phyloP scores from a whole-genome alignment of 2,329 filamentous ascomycete species.

The Neofusicoccum kwambonambiense region DNA sequence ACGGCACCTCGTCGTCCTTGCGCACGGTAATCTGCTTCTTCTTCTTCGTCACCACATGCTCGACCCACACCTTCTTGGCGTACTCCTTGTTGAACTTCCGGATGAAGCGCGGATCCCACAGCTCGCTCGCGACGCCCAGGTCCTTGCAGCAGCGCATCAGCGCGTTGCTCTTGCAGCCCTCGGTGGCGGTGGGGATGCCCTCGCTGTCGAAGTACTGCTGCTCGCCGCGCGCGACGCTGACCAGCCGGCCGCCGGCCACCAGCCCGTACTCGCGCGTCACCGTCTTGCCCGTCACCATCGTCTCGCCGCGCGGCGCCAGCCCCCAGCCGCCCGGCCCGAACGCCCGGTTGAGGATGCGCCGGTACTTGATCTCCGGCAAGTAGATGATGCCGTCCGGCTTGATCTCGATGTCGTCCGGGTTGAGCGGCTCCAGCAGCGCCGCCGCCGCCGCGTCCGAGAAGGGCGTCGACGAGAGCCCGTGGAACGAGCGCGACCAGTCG shows the following conservation, averaged over 20 bases:
- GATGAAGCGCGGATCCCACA: constrained; percentile 95
- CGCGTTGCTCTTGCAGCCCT: constrained; percentile 97
- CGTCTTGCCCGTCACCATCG: constrained; percentile 76
- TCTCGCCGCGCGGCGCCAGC: constrained; percentile 80
- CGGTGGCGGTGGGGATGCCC: constrained; percentile 87
- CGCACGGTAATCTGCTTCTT: constrained; percentile 82
- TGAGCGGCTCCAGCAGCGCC: constrained; percentile 66
- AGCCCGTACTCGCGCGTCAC: constrained; percentile 92
- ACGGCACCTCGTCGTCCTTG: constrained; percentile 74
- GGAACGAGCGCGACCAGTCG: constrained; percentile 83
- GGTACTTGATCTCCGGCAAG: constrained; percentile 96
- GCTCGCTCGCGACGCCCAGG: constrained; percentile 86
- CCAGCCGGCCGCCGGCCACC: constrained; percentile 81
- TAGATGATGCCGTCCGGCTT: constrained; percentile 98
- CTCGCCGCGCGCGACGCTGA: constrained; percentile 85
- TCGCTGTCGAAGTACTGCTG: constrained; percentile 90
- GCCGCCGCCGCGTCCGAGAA: constrained; percentile 70
- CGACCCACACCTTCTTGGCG: constrained; percentile 81
- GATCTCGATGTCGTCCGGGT: constrained; percentile 81
- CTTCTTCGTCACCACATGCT: constrained; percentile 84
- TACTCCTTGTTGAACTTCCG: constrained; percentile 73
- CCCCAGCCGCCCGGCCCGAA: constrained; percentile 98
- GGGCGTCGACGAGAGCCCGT: constrained; percentile 69
- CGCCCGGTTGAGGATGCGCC: constrained; percentile 81
- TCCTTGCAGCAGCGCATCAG: constrained; percentile 99